These are phyloP conservation scores for Knufia petricola DNA, from an alignment of 2,329 filamentous ascomycete species.

Conservation along the genomic window DNA sequence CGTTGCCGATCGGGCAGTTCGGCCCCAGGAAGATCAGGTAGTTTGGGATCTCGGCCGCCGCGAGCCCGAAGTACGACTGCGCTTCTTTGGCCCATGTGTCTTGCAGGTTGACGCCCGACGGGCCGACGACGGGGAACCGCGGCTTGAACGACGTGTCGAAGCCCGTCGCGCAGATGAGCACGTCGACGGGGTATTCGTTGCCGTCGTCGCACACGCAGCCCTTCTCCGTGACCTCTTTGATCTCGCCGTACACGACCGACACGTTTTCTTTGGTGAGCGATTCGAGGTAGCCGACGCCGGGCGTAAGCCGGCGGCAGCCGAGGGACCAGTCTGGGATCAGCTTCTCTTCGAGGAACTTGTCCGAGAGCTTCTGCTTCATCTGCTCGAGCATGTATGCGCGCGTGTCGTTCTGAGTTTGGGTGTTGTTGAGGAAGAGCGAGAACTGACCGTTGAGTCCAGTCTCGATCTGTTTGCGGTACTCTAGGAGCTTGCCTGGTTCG, in stretches of 20 bases:
- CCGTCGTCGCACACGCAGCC: conserved; percentile 17
- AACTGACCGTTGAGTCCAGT: conserved; percentile 19
- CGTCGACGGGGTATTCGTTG: conserved; percentile 19
- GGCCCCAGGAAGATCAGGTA: conserved; percentile 28
- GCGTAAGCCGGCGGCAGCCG: conserved; percentile 20
- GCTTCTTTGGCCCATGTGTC: conserved; percentile 16
- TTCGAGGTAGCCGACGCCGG: conserved; percentile 19
- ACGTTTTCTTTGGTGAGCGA: conserved; percentile 27
- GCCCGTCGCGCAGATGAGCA: conserved; percentile 15
- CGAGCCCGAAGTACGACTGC: conserved; percentile 28
- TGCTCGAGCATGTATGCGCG: conserved; percentile 13
- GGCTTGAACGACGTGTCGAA: conserved; percentile 17
- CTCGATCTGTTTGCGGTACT: conserved; percentile 15
- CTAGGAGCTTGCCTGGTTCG: conserved; percentile 16
- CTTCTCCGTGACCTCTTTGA: conserved; percentile 14
- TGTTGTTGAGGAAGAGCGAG: conserved; percentile 12
- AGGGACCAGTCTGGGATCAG: conserved; percentile 20
- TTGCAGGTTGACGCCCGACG: neutral
- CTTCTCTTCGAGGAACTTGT: conserved; percentile 15
- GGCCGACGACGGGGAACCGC: conserved; percentile 14
- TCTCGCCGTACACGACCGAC: conserved; percentile 14
- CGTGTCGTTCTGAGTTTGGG: conserved; percentile 12
- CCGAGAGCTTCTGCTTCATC: conserved; percentile 20
- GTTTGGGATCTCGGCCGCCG: conserved; percentile 26
- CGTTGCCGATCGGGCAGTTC: conserved; percentile 26